Evolutionary conservation across 441 rosid genomes (phyloP).

Genomic region (Brassica balearica): DNA sequence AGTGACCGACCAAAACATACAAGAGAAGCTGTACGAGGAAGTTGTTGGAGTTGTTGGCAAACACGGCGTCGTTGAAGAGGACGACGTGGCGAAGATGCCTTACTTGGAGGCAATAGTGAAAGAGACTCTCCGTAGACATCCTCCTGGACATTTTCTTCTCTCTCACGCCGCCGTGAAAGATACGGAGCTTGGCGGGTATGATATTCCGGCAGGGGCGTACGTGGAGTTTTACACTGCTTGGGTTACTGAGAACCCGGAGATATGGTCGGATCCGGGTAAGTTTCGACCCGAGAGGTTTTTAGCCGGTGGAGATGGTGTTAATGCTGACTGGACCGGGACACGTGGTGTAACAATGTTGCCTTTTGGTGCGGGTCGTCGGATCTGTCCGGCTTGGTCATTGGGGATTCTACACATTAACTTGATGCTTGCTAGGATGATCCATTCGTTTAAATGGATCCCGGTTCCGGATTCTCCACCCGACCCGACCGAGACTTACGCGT

Average conservation of each 20-base stretch:
- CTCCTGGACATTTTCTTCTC: conserved; percentile 87
- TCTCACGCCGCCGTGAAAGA: conserved; percentile 75
- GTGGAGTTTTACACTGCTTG: conserved; percentile 95
- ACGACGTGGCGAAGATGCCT: conserved; percentile 68
- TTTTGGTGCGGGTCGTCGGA: conserved; percentile 90
- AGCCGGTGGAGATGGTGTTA: conserved; percentile 80
- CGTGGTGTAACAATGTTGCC: conserved; percentile 82
- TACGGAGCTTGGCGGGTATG: conserved; percentile 76
- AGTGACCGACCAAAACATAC: conserved; percentile 67
- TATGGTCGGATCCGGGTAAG: conserved; percentile 73
- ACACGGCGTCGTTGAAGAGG: conserved; percentile 62
- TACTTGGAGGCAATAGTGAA: conserved; percentile 75
- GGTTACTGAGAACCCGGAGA: conserved; percentile 78
- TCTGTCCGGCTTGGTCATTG: conserved; percentile 86
- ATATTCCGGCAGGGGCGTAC: conserved; percentile 61
- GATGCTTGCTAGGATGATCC: conserved; percentile 88
- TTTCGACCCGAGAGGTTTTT: conserved; percentile 86
- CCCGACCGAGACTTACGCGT: conserved; percentile 85
- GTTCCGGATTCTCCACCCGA: conserved; percentile 68
- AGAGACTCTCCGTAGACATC: conserved; percentile 91
- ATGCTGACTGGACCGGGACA: conserved; percentile 82
- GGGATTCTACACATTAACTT: conserved; percentile 72
- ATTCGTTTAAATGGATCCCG: conserved; percentile 75
- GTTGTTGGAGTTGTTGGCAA: conserved; percentile 60
- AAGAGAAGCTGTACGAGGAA: conserved; percentile 69